Base-by-base conservation (phyloP, 2,329 filamentous ascomycete genomes). In the Ceratocystis ficicola region DNA sequence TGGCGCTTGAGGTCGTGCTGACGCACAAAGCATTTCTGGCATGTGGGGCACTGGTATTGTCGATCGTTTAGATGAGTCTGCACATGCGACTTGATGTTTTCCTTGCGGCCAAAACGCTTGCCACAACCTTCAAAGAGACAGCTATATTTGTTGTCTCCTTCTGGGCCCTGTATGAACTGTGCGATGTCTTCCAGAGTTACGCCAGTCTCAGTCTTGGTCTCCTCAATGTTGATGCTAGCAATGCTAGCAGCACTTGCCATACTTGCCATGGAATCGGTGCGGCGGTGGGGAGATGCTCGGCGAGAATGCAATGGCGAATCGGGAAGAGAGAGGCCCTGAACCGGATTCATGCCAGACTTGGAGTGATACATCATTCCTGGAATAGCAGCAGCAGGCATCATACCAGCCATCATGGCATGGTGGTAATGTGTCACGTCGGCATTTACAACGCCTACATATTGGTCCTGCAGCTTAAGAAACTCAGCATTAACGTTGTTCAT, bases 61-160 rank as follows among this genome's bases (percentile, higher is more conserved):
- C 94, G 84, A 75, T 99, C 94, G 72, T 95, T 94, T 69, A 99
- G 86, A 76, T 99, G 94, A 2, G 94, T 99, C 76, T 99, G 94
- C 15, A 99, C 90, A 74, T 99, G 94, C 0, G 92, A 95, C 74
- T 96, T 95, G 79, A 97, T 96, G 77, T 99, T 97, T 75, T 99
- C 94, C 75, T 96, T 95, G 71, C 94, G 85, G n/a, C 92, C 93
- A 73, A 99, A 97, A 64, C 86, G 84, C 75, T 96, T 95, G 70
- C 86, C 83, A 75, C 94, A 99, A 32, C 86, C 86, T 7, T 90
- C 81, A 66, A 78, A 92, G n/a, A 84, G 76, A 73, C 89, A 94
- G 5, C 86, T 79, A 87, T 88, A 94, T 75, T 90, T 91, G 70
- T 86, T 86, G 70, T 91, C 88, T 2, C 84, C 78, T 70, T 90